These are phyloP conservation scores for Apostasia ramifera DNA, from an alignment of 106 monocot genomes.

Conservation along the genomic window DNA sequence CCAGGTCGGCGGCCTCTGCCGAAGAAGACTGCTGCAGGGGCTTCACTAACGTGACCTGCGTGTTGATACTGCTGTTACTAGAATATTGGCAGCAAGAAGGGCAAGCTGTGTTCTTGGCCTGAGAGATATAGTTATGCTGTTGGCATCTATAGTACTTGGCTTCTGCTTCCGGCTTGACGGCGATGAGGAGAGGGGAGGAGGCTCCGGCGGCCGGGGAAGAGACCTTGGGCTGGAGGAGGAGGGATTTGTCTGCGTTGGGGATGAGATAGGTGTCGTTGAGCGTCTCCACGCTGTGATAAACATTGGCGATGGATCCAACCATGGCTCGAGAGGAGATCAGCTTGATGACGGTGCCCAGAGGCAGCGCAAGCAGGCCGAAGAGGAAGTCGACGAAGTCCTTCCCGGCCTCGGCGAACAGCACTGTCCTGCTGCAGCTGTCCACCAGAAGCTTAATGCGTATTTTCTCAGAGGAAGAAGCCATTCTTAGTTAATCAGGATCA, in stretches of 20 bases:
- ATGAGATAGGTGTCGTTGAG: conserved; percentile 2
- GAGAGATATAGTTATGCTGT: neutral
- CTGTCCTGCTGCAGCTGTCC: conserved; percentile 9
- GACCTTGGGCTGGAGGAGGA: conserved; percentile 2
- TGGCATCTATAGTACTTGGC: neutral
- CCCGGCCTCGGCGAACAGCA: conserved; percentile 14
- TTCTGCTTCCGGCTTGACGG: neutral
- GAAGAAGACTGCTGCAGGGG: neutral
- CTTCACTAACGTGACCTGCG: neutral
- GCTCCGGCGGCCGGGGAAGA: neutral
- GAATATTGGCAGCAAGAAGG: neutral
- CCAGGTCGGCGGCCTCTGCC: neutral
- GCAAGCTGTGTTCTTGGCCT: neutral
- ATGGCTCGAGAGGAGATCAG: conserved; percentile 8
- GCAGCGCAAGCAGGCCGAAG: conserved; percentile 20
- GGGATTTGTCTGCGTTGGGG: neutral
- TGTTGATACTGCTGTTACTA: neutral
- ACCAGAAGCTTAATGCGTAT: conserved; percentile 37
- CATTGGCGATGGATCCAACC: conserved; percentile 5
- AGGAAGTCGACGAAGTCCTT: conserved; percentile 33
- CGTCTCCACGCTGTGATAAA: conserved; percentile 9
- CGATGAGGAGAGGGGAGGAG: neutral
- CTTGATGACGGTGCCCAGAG: conserved; percentile 19
- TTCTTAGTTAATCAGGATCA: too few species aligned
- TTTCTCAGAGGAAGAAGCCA: too few species aligned